phyloP scores from a whole-genome alignment of 2,329 filamentous ascomycete genomes.

The Sordariomycetes sp. region DNA sequence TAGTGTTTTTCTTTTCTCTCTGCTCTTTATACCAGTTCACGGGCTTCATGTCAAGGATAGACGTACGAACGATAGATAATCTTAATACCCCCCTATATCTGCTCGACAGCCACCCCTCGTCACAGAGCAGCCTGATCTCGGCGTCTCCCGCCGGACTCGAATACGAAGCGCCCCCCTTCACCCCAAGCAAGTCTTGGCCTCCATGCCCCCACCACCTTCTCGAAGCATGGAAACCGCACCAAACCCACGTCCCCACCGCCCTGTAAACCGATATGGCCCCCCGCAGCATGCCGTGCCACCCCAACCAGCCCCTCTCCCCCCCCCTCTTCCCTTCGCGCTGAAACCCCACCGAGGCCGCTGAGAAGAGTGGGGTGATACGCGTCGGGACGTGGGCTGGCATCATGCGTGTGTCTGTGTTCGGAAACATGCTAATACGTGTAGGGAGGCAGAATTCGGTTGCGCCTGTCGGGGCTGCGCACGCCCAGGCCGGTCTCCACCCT shows the following conservation, averaged over 20 bases:
- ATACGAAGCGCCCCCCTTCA: background rate
- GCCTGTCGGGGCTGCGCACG: background rate
- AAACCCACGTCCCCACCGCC: background rate
- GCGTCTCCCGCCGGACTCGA: background rate
- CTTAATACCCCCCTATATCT: background rate
- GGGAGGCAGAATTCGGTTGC: background rate
- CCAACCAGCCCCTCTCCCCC: background rate
- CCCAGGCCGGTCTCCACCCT: background rate
- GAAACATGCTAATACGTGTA: background rate
- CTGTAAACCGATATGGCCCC: background rate
- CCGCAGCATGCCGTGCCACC: background rate
- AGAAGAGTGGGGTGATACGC: background rate
- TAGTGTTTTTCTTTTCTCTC: background rate
- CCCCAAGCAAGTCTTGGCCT: background rate
- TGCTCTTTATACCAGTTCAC: background rate
- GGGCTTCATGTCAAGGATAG: slow-evolving; percentile 11
- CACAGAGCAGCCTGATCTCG: background rate
- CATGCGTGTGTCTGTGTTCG: background rate
- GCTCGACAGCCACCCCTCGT: background rate
- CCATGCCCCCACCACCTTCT: background rate
- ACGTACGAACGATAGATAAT: slow-evolving; percentile 2
- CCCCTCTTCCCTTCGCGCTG: background rate
- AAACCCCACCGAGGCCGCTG: background rate
- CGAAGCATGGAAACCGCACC: background rate
- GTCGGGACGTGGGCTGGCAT: background rate